Conservation (phyloP, 495 filamentous ascomycete genomes). For the Xylaria longipes region DNA sequence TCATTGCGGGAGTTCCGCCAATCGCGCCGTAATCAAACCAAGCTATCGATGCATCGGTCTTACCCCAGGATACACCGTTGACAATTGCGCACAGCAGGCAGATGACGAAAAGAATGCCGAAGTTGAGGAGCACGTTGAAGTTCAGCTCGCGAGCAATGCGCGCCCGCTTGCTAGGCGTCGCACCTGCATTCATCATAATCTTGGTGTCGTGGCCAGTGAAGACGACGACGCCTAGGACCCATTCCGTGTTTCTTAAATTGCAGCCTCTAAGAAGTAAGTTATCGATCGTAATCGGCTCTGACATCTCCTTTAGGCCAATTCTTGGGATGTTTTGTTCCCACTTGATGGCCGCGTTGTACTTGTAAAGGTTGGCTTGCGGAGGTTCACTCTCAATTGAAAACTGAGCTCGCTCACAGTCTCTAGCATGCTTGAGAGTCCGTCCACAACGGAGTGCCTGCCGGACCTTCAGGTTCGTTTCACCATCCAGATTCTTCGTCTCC, state of each 20-base stretch:
- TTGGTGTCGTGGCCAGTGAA: conserved; percentile 98
- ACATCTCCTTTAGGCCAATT: conserved; percentile 73
- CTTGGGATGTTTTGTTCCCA: conserved; percentile 79
- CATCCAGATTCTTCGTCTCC: conserved; percentile 97
- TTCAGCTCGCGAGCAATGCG: conserved; percentile 91
- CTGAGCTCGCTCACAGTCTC: conserved; percentile 85
- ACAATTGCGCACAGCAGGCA: conserved; percentile 86
- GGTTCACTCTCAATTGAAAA: conserved; percentile 91
- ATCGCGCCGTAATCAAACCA: conserved; percentile 91
- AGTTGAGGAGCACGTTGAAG: conserved; percentile 98
- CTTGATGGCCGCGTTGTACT: conserved; percentile 85
- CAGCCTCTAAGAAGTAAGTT: conserved; percentile 93
- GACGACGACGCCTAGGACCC: conserved; percentile 92
- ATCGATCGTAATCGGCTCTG: conserved; percentile 92
- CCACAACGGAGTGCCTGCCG: conserved; percentile 89
- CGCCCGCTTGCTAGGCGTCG: conserved; percentile 94
- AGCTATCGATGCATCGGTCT: conserved; percentile 72
- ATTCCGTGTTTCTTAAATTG: conserved; percentile 94
- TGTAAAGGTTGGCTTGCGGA: conserved; percentile 91
- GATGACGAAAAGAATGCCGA: conserved; percentile 87
- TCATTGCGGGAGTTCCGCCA: conserved; percentile 74
- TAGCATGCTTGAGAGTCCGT: conserved; percentile 82
- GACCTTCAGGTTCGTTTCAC: conserved; percentile 97
- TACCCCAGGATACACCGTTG: conserved; percentile 81
- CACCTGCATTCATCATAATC: conserved; percentile 98